Evolutionary conservation across 805 yeast genomes (phyloP).

Genomic region (Nakazawaea ishiwadae): DNA sequence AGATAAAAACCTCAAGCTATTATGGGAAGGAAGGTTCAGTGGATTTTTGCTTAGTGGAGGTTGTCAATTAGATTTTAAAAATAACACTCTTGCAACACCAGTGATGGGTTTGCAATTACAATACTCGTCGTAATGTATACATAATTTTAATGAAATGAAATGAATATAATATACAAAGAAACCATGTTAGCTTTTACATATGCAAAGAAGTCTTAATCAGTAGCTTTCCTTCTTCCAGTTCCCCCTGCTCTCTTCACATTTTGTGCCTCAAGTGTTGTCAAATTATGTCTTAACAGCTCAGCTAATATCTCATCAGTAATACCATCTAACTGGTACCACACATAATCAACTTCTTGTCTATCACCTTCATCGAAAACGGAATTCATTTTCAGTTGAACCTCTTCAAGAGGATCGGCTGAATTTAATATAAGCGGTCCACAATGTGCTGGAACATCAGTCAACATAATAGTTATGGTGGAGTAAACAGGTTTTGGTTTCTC

Average conservation of each 20-base stretch:
- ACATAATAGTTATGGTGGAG: slow-evolving; percentile 62
- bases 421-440: slow-evolving; percentile 60
- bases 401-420: slow-evolving; percentile 54
- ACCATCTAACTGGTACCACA: slow-evolving; percentile 86
- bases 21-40: slow-evolving; percentile 87
- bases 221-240: slow-evolving; percentile 8
- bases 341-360: slow-evolving; percentile 53
- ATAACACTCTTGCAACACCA: slow-evolving; percentile 40
- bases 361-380: slow-evolving; percentile 54
- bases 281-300: slow-evolving; percentile 55
- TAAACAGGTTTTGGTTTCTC: slow-evolving; percentile 39
- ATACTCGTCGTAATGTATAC: slow-evolving; percentile 42
- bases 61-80: slow-evolving; percentile 41
- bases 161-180: slow-evolving; percentile 1
- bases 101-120: slow-evolving; percentile 59
- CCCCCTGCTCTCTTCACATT: slow-evolving; percentile 8
- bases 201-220: not conserved
- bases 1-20: slow-evolving; percentile 52
- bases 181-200: no score
- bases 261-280: slow-evolving; percentile 31
- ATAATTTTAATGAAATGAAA: not conserved
- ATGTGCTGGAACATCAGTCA: slow-evolving; percentile 62
- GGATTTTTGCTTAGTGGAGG: slow-evolving; percentile 81
- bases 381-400: slow-evolving; percentile 60
- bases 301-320: slow-evolving; percentile 62